Percentiles rank a stretch among this genome's conserved stretches.
Evolutionary conservation across 371 early-diverging fungal genomes (phyloP).

Genomic region (Mucor indicus): DNA sequence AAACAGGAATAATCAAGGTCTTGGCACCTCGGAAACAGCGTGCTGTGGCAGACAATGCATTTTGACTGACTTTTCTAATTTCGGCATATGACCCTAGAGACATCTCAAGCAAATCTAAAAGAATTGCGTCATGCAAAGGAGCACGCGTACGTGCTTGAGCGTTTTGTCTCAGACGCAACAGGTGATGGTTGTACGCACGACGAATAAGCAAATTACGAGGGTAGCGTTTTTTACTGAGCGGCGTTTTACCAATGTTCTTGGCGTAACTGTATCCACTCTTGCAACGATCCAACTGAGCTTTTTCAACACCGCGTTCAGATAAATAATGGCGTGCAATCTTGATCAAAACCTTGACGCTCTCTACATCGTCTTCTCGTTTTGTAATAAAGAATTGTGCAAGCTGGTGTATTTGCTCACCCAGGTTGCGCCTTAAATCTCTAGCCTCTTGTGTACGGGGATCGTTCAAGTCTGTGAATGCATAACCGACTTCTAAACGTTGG

Average conservation of each 20-base stretch:
- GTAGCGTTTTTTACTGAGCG: slow-evolving; percentile 44
- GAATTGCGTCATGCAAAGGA: slow-evolving; percentile 47
- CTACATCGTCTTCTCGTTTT: slow-evolving; percentile 73
- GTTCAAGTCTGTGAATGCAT: slow-evolving; percentile 53
- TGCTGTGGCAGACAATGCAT: slow-evolving; percentile 50
- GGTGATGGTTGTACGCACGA: slow-evolving; percentile 56
- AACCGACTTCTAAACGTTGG: slow-evolving; percentile 49
- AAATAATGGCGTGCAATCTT: slow-evolving; percentile 58
- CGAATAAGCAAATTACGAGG: slow-evolving; percentile 50
- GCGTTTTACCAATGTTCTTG: slow-evolving; percentile 48
- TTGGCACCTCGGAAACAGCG: slow-evolving; percentile 61
- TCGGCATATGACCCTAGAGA: slow-evolving; percentile 73
- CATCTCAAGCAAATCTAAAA: slow-evolving; percentile 58
- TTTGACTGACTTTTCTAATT: slow-evolving; percentile 70
- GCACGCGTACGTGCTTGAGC: slow-evolving; percentile 43
- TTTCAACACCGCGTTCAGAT: slow-evolving; percentile 68
- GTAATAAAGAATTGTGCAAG: slow-evolving; percentile 49
- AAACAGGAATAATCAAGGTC: slow-evolving; percentile 48
- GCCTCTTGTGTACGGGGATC: slow-evolving; percentile 49
- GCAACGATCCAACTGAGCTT: slow-evolving; percentile 40
- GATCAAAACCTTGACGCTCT: slow-evolving; percentile 66
- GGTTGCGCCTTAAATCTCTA: slow-evolving; percentile 44
- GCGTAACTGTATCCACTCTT: slow-evolving; percentile 60
- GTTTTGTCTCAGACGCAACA: slow-evolving; percentile 62
- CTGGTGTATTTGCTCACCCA: slow-evolving; percentile 55